Evolutionary conservation across 129 eudicot genomes (phyloP).

Genomic region (Pittosporum tobira): DNA sequence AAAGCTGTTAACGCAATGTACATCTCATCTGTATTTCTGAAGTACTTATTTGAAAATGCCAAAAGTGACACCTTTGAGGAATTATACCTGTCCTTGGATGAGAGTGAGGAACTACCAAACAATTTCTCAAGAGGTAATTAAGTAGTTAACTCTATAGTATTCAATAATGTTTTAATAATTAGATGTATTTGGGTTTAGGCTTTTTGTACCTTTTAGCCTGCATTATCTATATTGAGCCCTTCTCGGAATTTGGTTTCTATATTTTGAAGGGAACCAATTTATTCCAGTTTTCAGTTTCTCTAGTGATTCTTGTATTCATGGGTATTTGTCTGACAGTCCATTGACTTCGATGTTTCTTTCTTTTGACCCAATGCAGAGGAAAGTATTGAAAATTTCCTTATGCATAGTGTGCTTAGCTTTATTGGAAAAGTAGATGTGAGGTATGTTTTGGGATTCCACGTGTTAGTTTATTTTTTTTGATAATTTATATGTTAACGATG

Average conservation of each 20-base stretch:
- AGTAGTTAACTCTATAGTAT: too few relatives aligned
- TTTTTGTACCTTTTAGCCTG: neutral
- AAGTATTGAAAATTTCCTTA: constrained; percentile 40
- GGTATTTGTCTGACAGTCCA: neutral
- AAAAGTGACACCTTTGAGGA: constrained; percentile 64
- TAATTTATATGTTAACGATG: too few relatives aligned
- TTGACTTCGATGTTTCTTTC: constrained; percentile 15
- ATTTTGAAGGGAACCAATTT: neutral
- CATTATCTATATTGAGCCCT: neutral
- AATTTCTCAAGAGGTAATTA: constrained; percentile 49
- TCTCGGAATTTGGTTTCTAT: neutral
- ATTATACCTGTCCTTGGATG: constrained; percentile 51
- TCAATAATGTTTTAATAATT: too few relatives aligned
- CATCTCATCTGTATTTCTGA: constrained; percentile 73
- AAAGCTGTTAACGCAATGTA: constrained; percentile 82
- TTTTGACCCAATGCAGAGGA: constrained; percentile 39
- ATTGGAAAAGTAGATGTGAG: constrained; percentile 74
- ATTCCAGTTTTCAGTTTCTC: neutral
- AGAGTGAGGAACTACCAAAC: constrained; percentile 48
- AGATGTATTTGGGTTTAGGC: neutral
- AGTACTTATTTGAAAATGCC: constrained; percentile 63
- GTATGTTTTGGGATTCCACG: constrained; percentile 30
- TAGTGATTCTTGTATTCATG: neutral
- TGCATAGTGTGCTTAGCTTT: constrained; percentile 64
- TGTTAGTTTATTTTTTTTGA: too few relatives aligned